phyloP scores from a whole-genome alignment of 2,329 filamentous ascomycete species.

The Neofusicoccum cordaticola region DNA sequence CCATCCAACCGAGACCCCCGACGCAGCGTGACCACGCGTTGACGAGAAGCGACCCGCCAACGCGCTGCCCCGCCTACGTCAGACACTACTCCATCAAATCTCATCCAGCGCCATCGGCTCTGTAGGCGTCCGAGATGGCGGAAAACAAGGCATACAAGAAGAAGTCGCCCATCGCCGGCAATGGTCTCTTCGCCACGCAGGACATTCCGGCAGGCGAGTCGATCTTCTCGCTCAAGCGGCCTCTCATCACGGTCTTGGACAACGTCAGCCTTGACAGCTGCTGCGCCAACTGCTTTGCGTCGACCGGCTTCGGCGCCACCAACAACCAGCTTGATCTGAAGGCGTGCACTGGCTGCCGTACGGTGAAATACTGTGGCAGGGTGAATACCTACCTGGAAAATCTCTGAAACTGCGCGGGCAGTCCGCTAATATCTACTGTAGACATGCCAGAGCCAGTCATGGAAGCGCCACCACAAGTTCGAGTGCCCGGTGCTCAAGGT shows the following conservation, averaged over 20 bases:
- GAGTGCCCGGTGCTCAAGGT: conserved; percentile 50
- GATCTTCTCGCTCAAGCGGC: conserved; percentile 49
- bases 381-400: conserved; percentile 37
- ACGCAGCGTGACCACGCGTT: conserved; percentile 4
- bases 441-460: conserved; percentile 59
- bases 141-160: conserved; percentile 19
- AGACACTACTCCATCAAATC: not conserved
- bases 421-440: conserved; percentile 27
- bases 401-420: not conserved
- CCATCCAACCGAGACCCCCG: too few relatives aligned
- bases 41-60: not conserved
- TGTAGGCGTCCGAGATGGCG: not conserved
- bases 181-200: conserved; percentile 54
- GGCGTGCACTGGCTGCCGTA: conserved; percentile 56
- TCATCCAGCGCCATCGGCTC: not conserved
- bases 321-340: conserved; percentile 39
- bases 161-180: conserved; percentile 37
- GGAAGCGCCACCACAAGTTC: conserved; percentile 58
- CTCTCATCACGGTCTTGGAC: conserved; percentile 56
- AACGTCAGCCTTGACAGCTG: conserved; percentile 50
- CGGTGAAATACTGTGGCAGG: conserved; percentile 60
- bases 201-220: conserved; percentile 49
- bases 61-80: not conserved
- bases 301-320: conserved; percentile 22
- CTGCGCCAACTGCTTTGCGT: conserved; percentile 57